Evolutionary conservation across 352 stramenopile genomes (phyloP).

Genomic region (Pythium dissimile): DNA sequence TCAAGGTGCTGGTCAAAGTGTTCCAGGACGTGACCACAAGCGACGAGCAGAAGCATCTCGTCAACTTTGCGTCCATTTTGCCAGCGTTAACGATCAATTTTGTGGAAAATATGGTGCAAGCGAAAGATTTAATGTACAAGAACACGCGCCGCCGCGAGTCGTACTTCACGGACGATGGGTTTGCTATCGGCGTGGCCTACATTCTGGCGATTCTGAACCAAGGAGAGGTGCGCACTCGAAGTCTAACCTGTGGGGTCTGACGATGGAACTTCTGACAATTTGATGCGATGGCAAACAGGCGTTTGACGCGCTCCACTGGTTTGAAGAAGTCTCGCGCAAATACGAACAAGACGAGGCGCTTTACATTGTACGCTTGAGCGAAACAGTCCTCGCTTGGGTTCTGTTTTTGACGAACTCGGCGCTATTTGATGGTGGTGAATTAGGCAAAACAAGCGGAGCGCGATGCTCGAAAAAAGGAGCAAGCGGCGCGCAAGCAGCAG

Average conservation of each 20-base stretch:
- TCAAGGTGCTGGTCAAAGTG: conserved; percentile 87
- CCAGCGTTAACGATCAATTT: conserved; percentile 89
- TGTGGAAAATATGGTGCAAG: conserved; percentile 85
- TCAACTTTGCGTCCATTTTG: conserved; percentile 91
- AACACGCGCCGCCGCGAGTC: conserved; percentile 90
- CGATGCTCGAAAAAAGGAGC: conserved; percentile 70
- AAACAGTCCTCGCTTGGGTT: neutral
- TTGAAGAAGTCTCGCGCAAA: conserved; percentile 86
- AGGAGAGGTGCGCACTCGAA: conserved; percentile 44
- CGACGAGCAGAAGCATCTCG: conserved; percentile 87
- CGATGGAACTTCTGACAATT: neutral
- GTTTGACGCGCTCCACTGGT: conserved; percentile 90
- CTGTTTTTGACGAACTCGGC: neutral
- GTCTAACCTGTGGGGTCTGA: neutral
- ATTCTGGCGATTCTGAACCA: conserved; percentile 90
- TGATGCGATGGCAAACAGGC: conserved; percentile 37
- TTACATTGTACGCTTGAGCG: conserved; percentile 47
- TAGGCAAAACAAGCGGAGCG: conserved; percentile 82
- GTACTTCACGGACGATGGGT: conserved; percentile 96
- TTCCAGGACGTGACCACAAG: conserved; percentile 88
- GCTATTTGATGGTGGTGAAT: no score
- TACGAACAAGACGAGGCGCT: conserved; percentile 78
- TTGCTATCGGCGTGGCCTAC: conserved; percentile 93
- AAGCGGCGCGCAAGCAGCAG: conserved; percentile 76
- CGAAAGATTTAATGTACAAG: conserved; percentile 96